Percentiles rank a stretch among this genome's conserved stretches.
These are phyloP conservation scores for Butyriboletus loyo DNA, from an alignment of 768 basidiomycete species.

Conservation along the genomic window DNA sequence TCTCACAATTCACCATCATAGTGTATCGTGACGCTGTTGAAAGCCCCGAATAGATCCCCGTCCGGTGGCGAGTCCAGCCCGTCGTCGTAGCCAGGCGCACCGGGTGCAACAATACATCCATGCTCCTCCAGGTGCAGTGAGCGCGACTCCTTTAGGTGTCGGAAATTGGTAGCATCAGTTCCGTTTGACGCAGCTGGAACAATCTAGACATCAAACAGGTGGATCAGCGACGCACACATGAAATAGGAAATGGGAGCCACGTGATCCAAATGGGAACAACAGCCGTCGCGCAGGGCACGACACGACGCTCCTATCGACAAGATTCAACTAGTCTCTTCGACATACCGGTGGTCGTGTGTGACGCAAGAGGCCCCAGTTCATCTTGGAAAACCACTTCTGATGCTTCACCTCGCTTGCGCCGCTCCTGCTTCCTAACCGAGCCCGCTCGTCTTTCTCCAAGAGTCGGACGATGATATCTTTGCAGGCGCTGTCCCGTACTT, in stretches of 20 bases:
- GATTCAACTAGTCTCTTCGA: constrained; percentile 1
- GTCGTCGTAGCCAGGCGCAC: constrained; percentile 42
- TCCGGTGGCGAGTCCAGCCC: constrained; percentile 44
- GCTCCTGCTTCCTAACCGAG: constrained; percentile 83
- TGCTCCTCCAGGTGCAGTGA: constrained; percentile 86
- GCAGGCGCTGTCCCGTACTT: constrained; percentile 54
- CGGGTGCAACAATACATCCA: constrained; percentile 34
- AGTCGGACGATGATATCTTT: constrained; percentile 86
- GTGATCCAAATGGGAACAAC: constrained; percentile 1
- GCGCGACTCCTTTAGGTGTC: constrained; percentile 84
- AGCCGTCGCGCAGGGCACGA: neutral
- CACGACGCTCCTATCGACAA: neutral
- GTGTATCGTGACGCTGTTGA: constrained; percentile 86
- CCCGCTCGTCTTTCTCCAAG: constrained; percentile 88
- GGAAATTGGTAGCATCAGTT: constrained; percentile 84
- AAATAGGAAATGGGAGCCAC: constrained; percentile 11
- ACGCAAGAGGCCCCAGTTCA: constrained; percentile 95
- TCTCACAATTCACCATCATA: constrained; percentile 66
- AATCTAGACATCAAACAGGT: constrained; percentile 52
- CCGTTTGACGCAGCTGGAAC: constrained; percentile 73
- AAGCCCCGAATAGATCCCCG: constrained; percentile 78
- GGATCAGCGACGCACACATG: constrained; percentile 20
- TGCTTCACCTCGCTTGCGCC: constrained; percentile 99
- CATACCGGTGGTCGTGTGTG: constrained; percentile 91
- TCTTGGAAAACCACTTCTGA: constrained; percentile 96